phyloP scores from a whole-genome alignment of 768 basidiomycete genomes.

The Ramaria sp. region DNA sequence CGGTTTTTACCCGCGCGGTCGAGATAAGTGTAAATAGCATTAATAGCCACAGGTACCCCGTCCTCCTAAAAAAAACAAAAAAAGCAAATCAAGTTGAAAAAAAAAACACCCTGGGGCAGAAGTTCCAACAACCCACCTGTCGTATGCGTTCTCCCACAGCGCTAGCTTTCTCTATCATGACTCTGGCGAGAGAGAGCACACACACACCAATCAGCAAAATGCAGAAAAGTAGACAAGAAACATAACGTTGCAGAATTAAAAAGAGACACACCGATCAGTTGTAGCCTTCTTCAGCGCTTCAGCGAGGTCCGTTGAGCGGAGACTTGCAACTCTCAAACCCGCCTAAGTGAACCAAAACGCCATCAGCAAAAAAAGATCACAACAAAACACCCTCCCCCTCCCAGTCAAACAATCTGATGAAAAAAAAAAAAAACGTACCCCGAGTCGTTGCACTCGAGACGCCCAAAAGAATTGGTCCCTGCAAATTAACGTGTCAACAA shows the following conservation, averaged over 20 bases:
- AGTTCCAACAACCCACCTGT: no score
- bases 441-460: constrained; percentile 48
- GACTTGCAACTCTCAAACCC: constrained; percentile 37
- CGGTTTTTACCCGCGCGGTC: constrained; percentile 21
- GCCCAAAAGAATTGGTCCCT: constrained; percentile 58
- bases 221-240: no score
- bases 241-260: neutral
- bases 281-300: constrained; percentile 48
- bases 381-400: no score
- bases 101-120: no score
- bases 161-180: constrained; percentile 53
- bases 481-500: constrained; percentile 8
- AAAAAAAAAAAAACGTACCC: constrained; percentile 25
- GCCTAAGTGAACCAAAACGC: constrained; percentile 23
- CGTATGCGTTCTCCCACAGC: constrained; percentile 34
- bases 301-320: constrained; percentile 36
- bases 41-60: constrained; percentile 47
- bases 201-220: no score
- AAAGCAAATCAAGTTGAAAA: neutral
- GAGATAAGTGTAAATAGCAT: constrained; percentile 44
- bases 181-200: constrained; percentile 18
- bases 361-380: neutral
- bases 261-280: constrained; percentile 31
- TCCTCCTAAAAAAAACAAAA: constrained; percentile 31
- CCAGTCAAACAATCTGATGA: no score